Conservation (phyloP, 108 stramenopile species). For the Skeletonema menzelii region DNA sequence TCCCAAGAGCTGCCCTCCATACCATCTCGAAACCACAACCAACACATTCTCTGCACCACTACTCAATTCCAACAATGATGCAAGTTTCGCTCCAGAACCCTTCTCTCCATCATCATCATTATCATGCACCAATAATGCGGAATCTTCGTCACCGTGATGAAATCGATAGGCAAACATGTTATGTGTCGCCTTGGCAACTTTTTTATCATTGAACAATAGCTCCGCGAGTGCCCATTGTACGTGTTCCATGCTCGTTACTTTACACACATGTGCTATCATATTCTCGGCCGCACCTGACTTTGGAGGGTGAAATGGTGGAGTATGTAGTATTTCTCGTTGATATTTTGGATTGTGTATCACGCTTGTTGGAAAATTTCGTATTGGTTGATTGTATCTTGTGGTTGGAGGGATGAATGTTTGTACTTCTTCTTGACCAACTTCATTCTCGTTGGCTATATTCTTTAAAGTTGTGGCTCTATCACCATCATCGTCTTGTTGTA, state of each 20-base stretch:
- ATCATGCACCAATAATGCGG: slow-evolving; percentile 45
- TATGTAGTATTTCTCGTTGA: slow-evolving; percentile 42
- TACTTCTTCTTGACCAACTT: not conserved
- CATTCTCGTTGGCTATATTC: slow-evolving; percentile 2
- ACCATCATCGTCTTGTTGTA: not conserved
- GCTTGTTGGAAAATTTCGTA: slow-evolving; percentile 39
- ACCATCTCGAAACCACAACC: slow-evolving; percentile 92
- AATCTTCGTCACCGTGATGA: slow-evolving; percentile 12
- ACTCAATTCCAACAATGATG: slow-evolving; percentile 73
- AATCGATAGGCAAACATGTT: slow-evolving; percentile 91
- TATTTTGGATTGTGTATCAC: slow-evolving; percentile 45
- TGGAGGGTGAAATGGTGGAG: slow-evolving; percentile 67
- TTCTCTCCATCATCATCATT: slow-evolving; percentile 96
- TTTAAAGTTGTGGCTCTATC: not conserved
- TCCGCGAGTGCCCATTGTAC: slow-evolving; percentile 59
- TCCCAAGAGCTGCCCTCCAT: slow-evolving; percentile 86
- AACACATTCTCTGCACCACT: slow-evolving; percentile 70
- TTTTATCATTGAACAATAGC: slow-evolving; percentile 63
- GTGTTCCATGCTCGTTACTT: slow-evolving; percentile 60
- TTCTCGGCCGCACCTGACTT: slow-evolving; percentile 57
- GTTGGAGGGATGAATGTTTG: slow-evolving; percentile 45
- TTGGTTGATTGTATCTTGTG: slow-evolving; percentile 44
- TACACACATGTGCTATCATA: slow-evolving; percentile 61
- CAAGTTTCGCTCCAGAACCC: slow-evolving; percentile 79
- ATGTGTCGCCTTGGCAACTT: slow-evolving; percentile 71